phyloP scores from a whole-genome alignment of 2,329 filamentous ascomycete species.

The Coleophoma crateriformis region DNA sequence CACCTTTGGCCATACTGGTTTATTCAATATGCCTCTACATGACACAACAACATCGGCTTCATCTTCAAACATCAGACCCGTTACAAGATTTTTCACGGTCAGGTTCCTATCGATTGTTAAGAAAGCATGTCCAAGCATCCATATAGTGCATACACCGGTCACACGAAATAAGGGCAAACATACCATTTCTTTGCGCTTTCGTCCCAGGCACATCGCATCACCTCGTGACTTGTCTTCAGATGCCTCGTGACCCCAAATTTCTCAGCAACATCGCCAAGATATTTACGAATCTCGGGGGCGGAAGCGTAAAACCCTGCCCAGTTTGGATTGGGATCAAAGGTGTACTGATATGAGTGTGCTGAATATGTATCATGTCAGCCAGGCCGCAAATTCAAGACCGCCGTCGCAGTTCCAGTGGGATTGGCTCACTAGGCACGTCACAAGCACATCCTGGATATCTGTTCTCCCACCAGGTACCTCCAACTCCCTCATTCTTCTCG shows the following conservation, averaged over 20 bases:
- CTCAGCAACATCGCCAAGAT: constrained; percentile 8
- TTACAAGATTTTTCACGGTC: constrained; percentile 27
- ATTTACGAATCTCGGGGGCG: constrained; percentile 9
- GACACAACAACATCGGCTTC: constrained; percentile 5
- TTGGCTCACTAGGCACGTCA: constrained; percentile 5
- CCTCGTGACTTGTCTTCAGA: constrained; percentile 3
- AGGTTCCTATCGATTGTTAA: constrained; percentile 13
- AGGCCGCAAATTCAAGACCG: no score
- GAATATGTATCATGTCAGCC: background rate
- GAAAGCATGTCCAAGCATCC: background rate
- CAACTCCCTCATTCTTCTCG: constrained; percentile 49
- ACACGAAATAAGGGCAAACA: constrained; percentile 3
- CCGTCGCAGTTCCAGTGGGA: background rate
- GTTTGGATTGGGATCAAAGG: constrained; percentile 7
- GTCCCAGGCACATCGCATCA: constrained; percentile 4
- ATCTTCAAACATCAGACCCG: constrained; percentile 13
- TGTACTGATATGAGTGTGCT: constrained; percentile 8
- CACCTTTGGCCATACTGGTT: constrained; percentile 33
- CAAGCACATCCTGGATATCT: constrained; percentile 17
- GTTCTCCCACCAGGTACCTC: constrained; percentile 16
- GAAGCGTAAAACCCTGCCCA: constrained; percentile 11
- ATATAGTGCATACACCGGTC: background rate
- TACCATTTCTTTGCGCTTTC: constrained; percentile 4
- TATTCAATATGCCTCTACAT: constrained; percentile 2
- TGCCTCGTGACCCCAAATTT: constrained; percentile 4